phyloP scores from a whole-genome alignment of 2,329 filamentous ascomycete species.

The Diaporthe destruens region DNA sequence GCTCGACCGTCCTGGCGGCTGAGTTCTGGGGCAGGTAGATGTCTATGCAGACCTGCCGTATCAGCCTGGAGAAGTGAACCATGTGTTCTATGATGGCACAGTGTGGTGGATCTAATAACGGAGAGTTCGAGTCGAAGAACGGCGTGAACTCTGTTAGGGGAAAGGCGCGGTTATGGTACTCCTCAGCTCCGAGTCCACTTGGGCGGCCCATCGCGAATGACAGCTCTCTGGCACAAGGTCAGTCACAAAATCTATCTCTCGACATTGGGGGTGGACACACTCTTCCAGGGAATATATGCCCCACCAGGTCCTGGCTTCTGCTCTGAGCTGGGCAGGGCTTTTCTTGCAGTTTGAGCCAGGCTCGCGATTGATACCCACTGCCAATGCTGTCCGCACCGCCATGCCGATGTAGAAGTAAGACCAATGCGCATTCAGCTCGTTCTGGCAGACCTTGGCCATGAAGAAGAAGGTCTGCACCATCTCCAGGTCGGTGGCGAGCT shows the following conservation, averaged over 20 bases:
- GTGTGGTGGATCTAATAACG: constrained; percentile 45
- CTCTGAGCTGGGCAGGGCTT: constrained; percentile 49
- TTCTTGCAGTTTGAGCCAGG: constrained; percentile 49
- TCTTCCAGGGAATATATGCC: constrained; percentile 59
- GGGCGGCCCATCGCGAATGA: constrained; percentile 62
- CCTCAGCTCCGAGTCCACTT: constrained; percentile 61
- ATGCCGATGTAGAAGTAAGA: constrained; percentile 63
- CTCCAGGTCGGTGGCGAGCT: constrained; percentile 60
- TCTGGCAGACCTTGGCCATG: constrained; percentile 63
- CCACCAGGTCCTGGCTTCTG: constrained; percentile 61
- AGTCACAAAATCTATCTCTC: not conserved
- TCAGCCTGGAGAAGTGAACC: constrained; percentile 49
- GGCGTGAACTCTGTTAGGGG: constrained; percentile 45
- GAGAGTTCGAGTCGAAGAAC: not conserved
- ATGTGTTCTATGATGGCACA: constrained; percentile 48
- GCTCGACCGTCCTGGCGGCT: constrained; percentile 42
- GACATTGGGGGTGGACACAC: constrained; percentile 45
- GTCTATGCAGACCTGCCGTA: constrained; percentile 45
- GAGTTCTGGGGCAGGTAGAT: constrained; percentile 46
- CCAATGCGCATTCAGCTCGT: constrained; percentile 61
- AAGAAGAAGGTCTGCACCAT: constrained; percentile 62
- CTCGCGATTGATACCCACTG: constrained; percentile 61
- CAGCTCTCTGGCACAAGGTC: constrained; percentile 53
- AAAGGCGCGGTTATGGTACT: constrained; percentile 59
- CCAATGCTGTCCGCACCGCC: constrained; percentile 60